Percentiles rank a stretch among this genome's conserved stretches.
Conservation (phyloP, 352 stramenopile genomes). For the Phytophthora colocasiae region DNA sequence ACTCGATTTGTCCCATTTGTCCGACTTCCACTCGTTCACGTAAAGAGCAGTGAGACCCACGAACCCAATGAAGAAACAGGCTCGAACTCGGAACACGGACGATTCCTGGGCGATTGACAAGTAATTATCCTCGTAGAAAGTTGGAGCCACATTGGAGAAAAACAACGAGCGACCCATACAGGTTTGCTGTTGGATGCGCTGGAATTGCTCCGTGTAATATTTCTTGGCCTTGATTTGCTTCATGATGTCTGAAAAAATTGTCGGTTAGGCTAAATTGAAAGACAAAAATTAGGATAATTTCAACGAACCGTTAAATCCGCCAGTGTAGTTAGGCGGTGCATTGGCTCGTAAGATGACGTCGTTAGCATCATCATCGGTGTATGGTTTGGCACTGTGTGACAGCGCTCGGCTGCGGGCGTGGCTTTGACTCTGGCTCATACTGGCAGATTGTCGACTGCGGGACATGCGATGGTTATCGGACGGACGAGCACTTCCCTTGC, state of each 20-base stretch:
- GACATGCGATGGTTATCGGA: constrained; percentile 24
- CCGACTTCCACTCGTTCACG: constrained; percentile 51
- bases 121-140: constrained; percentile 75
- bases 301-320: constrained; percentile 53
- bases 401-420: constrained; percentile 32
- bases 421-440: constrained; percentile 38
- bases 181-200: constrained; percentile 80
- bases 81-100: constrained; percentile 60
- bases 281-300: too few species aligned
- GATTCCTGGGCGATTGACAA: constrained; percentile 57
- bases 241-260: constrained; percentile 66
- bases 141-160: constrained; percentile 65
- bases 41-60: constrained; percentile 67
- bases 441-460: constrained; percentile 38
- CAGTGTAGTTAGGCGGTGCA: constrained; percentile 67
- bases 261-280: background rate
- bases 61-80: constrained; percentile 67
- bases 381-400: constrained; percentile 40
- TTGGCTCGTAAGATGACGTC: constrained; percentile 74
- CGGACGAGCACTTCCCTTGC: constrained; percentile 4
- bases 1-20: constrained; percentile 48
- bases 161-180: constrained; percentile 69
- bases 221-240: constrained; percentile 82
- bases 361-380: constrained; percentile 69
- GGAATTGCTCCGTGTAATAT: constrained; percentile 83